Conservation (phyloP, 108 stramenopile genomes). For the Aurantiochytrium sp. region DNA sequence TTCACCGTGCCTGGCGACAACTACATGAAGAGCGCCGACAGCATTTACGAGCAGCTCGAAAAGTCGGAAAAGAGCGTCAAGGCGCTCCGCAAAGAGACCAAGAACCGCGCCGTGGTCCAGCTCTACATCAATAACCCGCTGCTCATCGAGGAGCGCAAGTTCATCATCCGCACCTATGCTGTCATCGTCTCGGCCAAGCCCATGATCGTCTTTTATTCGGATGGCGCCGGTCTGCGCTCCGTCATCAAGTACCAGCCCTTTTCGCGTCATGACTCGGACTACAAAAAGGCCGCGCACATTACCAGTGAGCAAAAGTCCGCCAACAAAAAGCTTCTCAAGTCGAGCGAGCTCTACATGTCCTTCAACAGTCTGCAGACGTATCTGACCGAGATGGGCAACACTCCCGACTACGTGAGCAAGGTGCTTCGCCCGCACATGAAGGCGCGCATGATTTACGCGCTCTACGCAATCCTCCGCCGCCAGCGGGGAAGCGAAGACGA, state of each 20-base stretch:
- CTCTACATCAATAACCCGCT: slow-evolving; percentile 27
- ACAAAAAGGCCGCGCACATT: slow-evolving; percentile 24
- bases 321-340: slow-evolving; percentile 28
- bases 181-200: slow-evolving; percentile 6
- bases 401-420: neutral
- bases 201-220: neutral
- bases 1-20: slow-evolving; percentile 17
- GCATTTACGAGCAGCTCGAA: slow-evolving; percentile 13
- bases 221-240: neutral
- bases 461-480: neutral
- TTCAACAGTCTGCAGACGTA: neutral
- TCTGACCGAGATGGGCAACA: neutral
- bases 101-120: slow-evolving; percentile 21
- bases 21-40: slow-evolving; percentile 32
- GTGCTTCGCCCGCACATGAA: slow-evolving; percentile 28
- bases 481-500: neutral
- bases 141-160: slow-evolving; percentile 26
- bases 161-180: slow-evolving; percentile 31
- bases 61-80: slow-evolving; percentile 27
- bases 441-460: slow-evolving; percentile 24
- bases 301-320: slow-evolving; percentile 18
- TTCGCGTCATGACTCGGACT: slow-evolving; percentile 14
- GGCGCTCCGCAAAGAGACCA: neutral
- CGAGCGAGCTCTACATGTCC: slow-evolving; percentile 21
- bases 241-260: slow-evolving; percentile 9